phyloP scores from a whole-genome alignment of 768 basidiomycete species.

The Stropharia rugosoannulata region DNA sequence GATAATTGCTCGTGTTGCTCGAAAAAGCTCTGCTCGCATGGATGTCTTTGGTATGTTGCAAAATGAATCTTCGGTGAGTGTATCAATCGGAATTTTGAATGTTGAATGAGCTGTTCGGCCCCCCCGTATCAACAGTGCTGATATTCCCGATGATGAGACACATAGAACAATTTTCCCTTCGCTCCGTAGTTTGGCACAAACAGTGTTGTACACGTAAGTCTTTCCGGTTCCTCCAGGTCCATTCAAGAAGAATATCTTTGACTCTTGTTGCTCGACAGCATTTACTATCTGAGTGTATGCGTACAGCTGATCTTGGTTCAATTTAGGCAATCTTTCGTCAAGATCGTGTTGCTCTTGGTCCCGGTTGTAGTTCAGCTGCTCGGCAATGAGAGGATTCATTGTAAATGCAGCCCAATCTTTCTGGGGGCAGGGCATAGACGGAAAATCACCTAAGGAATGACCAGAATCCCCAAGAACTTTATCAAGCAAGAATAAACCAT shows the following conservation, averaged over 20 bases:
- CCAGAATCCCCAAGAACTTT: constrained; percentile 23
- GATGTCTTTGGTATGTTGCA: constrained; percentile 34
- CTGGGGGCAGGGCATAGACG: constrained; percentile 30
- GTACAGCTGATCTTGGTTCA: constrained; percentile 27
- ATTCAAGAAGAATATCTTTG: constrained; percentile 37
- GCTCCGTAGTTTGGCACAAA: constrained; percentile 27
- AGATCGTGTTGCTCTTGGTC: not conserved
- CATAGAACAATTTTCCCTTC: constrained; percentile 37
- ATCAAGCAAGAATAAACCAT: constrained; percentile 35
- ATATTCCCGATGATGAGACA: constrained; percentile 51
- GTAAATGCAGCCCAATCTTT: constrained; percentile 22
- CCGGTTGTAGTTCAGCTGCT: constrained; percentile 30
- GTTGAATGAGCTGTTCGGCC: constrained; percentile 30
- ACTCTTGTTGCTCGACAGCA: not conserved
- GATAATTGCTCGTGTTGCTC: constrained; percentile 25
- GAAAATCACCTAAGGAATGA: constrained; percentile 20
- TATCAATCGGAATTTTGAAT: constrained; percentile 46
- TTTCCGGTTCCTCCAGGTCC: constrained; percentile 46
- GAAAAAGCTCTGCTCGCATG: constrained; percentile 16
- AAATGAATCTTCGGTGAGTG: constrained; percentile 15
- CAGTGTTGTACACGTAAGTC: constrained; percentile 39
- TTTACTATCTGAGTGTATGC: no score
- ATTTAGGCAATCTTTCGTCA: not conserved
- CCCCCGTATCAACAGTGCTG: constrained; percentile 36
- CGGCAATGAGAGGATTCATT: constrained; percentile 28